Percentiles rank a stretch among this genome's conserved stretches.
phyloP scores from a whole-genome alignment of 305 asterid species.

The Ilex paraguariensis region DNA sequence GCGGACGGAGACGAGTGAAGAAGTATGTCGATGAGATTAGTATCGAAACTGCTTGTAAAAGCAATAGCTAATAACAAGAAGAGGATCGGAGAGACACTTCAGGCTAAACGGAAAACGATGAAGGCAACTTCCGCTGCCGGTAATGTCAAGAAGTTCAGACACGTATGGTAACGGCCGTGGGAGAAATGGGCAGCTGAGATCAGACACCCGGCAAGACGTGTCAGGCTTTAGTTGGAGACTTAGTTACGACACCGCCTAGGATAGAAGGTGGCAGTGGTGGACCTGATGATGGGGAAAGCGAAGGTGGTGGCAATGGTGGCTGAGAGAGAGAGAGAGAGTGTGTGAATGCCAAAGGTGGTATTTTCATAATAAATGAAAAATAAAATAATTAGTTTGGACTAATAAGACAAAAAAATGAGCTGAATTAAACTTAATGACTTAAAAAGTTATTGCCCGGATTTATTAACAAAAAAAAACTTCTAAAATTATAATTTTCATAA shows the following conservation, averaged over 20 bases:
- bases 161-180: conserved; percentile 72
- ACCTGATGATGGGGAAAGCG: too few species aligned
- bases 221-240: conserved; percentile 69
- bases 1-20: conserved; percentile 39
- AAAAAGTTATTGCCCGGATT: too few species aligned
- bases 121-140: conserved; percentile 23
- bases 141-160: conserved; percentile 44
- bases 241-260: conserved; percentile 60
- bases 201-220: conserved; percentile 47
- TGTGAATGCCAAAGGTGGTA: too few species aligned
- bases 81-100: conserved; percentile 22
- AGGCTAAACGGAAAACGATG: conserved; percentile 30
- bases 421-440: too few species aligned
- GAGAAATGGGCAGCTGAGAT: conserved; percentile 77
- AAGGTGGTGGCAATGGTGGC: too few species aligned
- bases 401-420: too few species aligned
- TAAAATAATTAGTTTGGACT: too few species aligned
- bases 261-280: conserved; percentile 65
- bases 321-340: too few species aligned
- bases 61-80: conserved; percentile 5
- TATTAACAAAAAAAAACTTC: too few species aligned
- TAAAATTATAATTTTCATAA: too few species aligned
- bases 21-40: conserved; percentile 40
- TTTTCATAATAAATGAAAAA: too few species aligned
- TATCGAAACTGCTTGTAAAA: conserved; percentile 20